Evolutionary conservation across 805 yeast genomes (phyloP).

Genomic region (Grigorovia jiainica): DNA sequence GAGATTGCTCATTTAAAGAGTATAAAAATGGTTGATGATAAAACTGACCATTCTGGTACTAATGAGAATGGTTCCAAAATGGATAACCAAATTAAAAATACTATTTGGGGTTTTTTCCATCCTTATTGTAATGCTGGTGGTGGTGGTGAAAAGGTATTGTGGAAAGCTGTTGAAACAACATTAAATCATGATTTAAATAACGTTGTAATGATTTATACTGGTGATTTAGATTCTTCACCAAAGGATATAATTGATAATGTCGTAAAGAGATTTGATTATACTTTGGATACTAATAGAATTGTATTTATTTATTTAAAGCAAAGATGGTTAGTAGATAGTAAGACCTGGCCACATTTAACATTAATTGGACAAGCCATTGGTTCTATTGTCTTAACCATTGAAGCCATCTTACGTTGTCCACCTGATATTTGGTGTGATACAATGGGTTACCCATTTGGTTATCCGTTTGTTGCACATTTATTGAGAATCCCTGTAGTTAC

Average conservation of each 20-base stretch:
- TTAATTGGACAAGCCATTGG: constrained; percentile 84
- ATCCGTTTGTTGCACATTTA: constrained; percentile 47
- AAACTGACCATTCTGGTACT: neutral
- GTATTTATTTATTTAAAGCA: constrained; percentile 51
- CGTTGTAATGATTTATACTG: constrained; percentile 65
- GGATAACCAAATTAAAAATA: constrained; percentile 6
- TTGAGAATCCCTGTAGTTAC: constrained; percentile 69
- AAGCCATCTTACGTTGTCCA: constrained; percentile 55
- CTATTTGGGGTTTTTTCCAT: constrained; percentile 80
- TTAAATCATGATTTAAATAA: constrained; percentile 39
- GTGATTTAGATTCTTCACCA: constrained; percentile 44
- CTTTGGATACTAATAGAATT: constrained; percentile 42
- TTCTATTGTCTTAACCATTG: constrained; percentile 54
- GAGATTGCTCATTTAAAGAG: neutral
- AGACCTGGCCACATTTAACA: constrained; percentile 71
- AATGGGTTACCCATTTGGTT: constrained; percentile 85
- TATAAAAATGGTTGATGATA: neutral
- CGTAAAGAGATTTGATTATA: constrained; percentile 44
- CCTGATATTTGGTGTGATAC: constrained; percentile 96
- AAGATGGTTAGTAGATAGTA: constrained; percentile 56
- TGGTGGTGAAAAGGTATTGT: constrained; percentile 93
- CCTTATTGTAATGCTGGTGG: constrained; percentile 96
- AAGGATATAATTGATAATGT: constrained; percentile 44
- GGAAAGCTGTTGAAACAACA: constrained; percentile 84
- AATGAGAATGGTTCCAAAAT: neutral